Conservation (phyloP, 2,329 filamentous ascomycete species). For the Fonsecaea monophora region DNA sequence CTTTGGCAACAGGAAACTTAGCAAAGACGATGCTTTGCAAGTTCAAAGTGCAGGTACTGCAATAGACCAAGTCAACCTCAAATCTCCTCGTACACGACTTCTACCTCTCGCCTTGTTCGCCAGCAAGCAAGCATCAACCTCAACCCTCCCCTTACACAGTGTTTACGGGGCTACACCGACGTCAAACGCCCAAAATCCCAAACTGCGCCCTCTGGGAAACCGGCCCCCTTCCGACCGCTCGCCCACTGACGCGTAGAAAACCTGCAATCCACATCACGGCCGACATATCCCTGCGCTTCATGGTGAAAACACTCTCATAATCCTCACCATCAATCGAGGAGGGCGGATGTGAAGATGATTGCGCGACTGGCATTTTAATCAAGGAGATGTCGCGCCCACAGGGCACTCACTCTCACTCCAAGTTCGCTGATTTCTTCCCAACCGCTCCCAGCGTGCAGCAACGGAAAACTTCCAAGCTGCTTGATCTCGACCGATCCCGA, state of each 20-base stretch:
- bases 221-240: conserved; percentile 31
- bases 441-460: conserved; percentile 71
- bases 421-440: conserved; percentile 87
- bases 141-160: neutral
- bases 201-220: conserved; percentile 21
- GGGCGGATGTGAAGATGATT: conserved; percentile 36
- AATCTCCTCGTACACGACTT: conserved; percentile 3
- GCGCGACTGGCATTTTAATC: conserved; percentile 33
- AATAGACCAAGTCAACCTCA: conserved; percentile 10
- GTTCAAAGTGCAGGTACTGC: conserved; percentile 18
- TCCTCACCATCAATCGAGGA: conserved; percentile 20
- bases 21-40: conserved; percentile 19
- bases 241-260: conserved; percentile 31
- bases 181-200: conserved; percentile 5
- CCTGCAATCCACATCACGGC: conserved; percentile 18
- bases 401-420: conserved; percentile 55
- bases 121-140: neutral
- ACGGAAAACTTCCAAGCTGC: conserved; percentile 54
- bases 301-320: conserved; percentile 12
- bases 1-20: conserved; percentile 14
- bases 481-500: conserved; percentile 56
- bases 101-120: neutral
- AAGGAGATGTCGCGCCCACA: conserved; percentile 74
- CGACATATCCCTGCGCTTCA: conserved; percentile 21
- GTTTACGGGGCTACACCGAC: neutral